Base-by-base conservation (phyloP, 163 green algal species). In the Scenedesmus sp. region DNA sequence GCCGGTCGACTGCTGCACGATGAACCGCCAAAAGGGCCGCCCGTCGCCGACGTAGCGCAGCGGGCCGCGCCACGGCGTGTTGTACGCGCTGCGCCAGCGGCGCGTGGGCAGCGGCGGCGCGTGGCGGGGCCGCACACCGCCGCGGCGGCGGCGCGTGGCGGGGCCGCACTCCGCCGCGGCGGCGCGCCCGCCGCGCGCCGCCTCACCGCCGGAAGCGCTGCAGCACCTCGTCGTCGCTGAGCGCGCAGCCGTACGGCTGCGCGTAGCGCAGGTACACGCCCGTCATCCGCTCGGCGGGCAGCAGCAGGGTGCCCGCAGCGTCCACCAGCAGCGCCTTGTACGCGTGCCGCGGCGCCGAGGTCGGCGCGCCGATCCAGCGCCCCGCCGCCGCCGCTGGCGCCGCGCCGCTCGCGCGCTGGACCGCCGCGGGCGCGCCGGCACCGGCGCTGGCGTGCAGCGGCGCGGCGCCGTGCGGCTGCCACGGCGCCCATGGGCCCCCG, bases 1-100 rank as follows among this genome's bases (percentile, higher is more conserved):
- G 29, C 86, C 88, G 0, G 87, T 93, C 0, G 85, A 87, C 33
- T 92, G 20, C 10, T 48, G 13, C 0, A 96, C 90, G 3, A 96
- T 90, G 63, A 79, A 66, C 3, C 75, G 60, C 89, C 89, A 92
- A 70, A 88, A 89, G 6, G 51, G 58, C 13, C 74, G 69, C 1
- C 70, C 91, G 63, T 96, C 90, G 15, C 87, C 91, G 2, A 94
- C 90, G 63, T 96, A 96, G 0, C 91, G 75, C 26, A 91, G 84
- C 1, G 51, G 63, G 0, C 80, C 85, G 1, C 42, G 66, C 90
- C 92, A 96, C 0, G 89, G 89, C 24, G 72, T 86, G 42, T 89
- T 93, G 81, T 94, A 95, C 0, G 90, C 86, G 15, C 70, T 86
- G 71, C 56, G 45, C 26, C 3, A 15, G 17, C 14, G 33, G 36